These are phyloP conservation scores for Geotrichum bryndzae DNA, from an alignment of 1,139 yeast genomes.

Conservation along the genomic window DNA sequence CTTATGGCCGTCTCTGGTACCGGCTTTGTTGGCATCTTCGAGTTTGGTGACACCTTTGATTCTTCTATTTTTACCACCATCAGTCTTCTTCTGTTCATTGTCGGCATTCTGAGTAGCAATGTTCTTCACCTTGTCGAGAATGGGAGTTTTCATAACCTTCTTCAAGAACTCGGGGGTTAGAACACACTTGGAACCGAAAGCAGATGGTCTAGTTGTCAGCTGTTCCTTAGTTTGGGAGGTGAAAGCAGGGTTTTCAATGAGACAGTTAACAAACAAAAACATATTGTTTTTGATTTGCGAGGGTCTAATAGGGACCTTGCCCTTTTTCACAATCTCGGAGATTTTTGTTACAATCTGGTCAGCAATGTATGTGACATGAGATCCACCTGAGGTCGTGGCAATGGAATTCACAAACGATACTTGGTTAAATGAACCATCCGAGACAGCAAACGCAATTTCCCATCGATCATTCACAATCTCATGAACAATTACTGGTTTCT, in stretches of 20 bases:
- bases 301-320: constrained; percentile 72
- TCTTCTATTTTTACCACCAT: constrained; percentile 87
- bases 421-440: constrained; percentile 84
- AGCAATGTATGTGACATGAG: constrained; percentile 82
- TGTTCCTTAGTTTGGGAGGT: constrained; percentile 98
- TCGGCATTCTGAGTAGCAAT: constrained; percentile 86
- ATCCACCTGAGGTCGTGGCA: constrained; percentile 96
- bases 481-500: constrained; percentile 65
- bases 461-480: constrained; percentile 76
- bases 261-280: constrained; percentile 85
- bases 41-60: constrained; percentile 85
- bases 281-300: constrained; percentile 85
- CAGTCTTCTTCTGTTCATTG: constrained; percentile 82
- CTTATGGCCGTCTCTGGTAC: constrained; percentile 84
- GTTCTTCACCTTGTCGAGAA: constrained; percentile 73
- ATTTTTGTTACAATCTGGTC: constrained; percentile 81
- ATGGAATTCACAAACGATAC: constrained; percentile 96
- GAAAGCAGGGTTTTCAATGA: constrained; percentile 93
- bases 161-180: constrained; percentile 72
- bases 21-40: constrained; percentile 96
- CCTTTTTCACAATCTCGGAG: constrained; percentile 65
- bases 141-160: constrained; percentile 68
- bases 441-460: constrained; percentile 94
- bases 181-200: constrained; percentile 79
- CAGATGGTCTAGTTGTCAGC: constrained; percentile 78